Evolutionary conservation across 352 stramenopile genomes (phyloP), one percentile per base, ranked within the genome.

Genomic region (Phytophthora podocarpi): DNA sequence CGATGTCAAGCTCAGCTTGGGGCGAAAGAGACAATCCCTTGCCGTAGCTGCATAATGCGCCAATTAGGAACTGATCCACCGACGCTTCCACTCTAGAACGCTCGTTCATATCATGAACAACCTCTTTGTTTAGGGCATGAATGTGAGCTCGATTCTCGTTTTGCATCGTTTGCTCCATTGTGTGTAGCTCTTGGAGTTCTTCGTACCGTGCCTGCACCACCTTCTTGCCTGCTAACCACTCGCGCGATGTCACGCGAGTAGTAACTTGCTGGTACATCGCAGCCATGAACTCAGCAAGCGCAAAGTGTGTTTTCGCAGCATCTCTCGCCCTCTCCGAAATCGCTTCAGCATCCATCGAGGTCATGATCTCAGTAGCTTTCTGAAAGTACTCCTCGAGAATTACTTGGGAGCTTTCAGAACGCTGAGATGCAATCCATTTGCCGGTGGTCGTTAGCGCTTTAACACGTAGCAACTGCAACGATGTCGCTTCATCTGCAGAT

Each of bases 381-480:
- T 92, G 70, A 23, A 98, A 89, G 63, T 96, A 98, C 0, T 90
- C 81, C n/a, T 97, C 85, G 2, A 98, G 73, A 72, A 98, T 96
- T n/a, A 86, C 72, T 71, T 91, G 82, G 7, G 87, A 96, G 65
- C 85, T 90, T 58, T 98, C 93, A 1, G 95, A 93, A 48, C 95
- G 93, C 62, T 98, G 91, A 51, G 91, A 90, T 16, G 90, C 88
- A 64, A 98, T 90, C 96, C 95, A 99, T 40, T 91, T 89, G 13
- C 95, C 94, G 36, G 91, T 97, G 7, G 84, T 75, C 3, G 85
- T 92, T 21, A 96, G 55, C 5, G 79, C 78, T 23, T 80, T 66
- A 3, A 91, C 77, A 18, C 82, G 81, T 5, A 92, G 48, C 42
- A 92, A 74, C 42, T 79, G 64, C 20, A 94, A 61, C 15, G 67